Evolutionary conservation across 176 grass and related monocot species (phyloP), one percentile per base, ranked within the genome.

Genomic region (Chloris gayana): DNA sequence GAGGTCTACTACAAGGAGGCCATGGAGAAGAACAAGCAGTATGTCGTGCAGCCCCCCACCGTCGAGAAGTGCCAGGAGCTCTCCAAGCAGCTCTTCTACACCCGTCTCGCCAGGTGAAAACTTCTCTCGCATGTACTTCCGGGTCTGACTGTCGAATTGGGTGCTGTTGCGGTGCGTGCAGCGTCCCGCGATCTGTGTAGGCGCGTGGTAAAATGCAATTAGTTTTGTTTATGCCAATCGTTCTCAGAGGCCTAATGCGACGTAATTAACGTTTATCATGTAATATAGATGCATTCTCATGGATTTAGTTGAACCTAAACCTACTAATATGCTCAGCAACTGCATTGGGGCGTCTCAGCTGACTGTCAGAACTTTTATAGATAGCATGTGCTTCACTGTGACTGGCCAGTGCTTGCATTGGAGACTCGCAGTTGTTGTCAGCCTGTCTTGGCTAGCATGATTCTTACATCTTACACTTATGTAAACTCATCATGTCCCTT

Each of bases 1-100:
- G 51, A 83, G 34, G 47, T 66, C 11, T 94, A 91, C 76, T 92
- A 94, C 84, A 94, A 98, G 76, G 87, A 94, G 81, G 35, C 82
- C 22, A 82, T 98, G 87, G 95, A 94, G 90, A 98, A 92, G 77
- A 98, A 98, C 88, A 94, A 91, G 81, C 88, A 92, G 53, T 77
- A 94, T 39, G 82, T 98, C 69, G 90, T 85, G 71, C 80, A 94
- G 80, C 92, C 92, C 32, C 88, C 95, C 75, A 92, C 92, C 69
- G 68, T 98, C 19, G 92, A 98, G 70, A 94, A 86, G 87, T 91
- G 87, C 74, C 88, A 91, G 82, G 95, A 98, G 67, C 85, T 98
- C 82, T 98, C 95, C 73, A 94, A 92, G 76, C 87, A 98, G 81
- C 90, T 98, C 59, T 94, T 94, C 79, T 98, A 94, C 88, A 98